Evolutionary conservation across 169 alveolate genomes (phyloP), one percentile per base, ranked within the genome.

Genomic region (Sarcocystis neurona): DNA sequence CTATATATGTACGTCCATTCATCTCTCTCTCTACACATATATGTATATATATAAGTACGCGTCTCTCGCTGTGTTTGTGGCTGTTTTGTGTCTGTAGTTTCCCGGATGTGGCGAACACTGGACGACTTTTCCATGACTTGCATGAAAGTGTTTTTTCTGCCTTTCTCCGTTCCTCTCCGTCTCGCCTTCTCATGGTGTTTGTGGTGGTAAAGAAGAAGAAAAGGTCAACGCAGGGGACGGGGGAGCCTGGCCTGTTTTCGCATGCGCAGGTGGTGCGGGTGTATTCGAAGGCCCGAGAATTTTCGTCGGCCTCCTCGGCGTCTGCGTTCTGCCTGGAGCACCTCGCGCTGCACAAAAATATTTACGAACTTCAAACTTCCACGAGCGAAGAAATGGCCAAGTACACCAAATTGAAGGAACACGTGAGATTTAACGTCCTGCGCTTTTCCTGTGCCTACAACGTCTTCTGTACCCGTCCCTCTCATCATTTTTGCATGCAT

Each of bases 291-390:
- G n/a, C 37, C 8, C 86, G 86, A 47, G 86, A 79, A 30, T 8
- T 6, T n/a, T 79, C 78, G 20, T 43, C 30, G n/a, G 92, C 93
- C 27, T 92, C 94, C 89, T 92, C 97, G 89, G 93, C 96, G 70
- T 94, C 96, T 32, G 90, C 96, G 37, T 93, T 97, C 66, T 91
- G 93, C 74, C 96, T 96, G 30, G 98, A 97, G 82, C 95, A 95
- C 90, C 90, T 97, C 87, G 94, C 97, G 60, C 94, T 97, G 39
- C 99, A 97, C 92, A 95, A 95, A 78, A 97, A 96, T 89, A 93
- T 97, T 44, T 93, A 84, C 43, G 90, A 88, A n/a, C 44, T 87
- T 68, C 80, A 82, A 41, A 85, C 90, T 0, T 87, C 91, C 37
- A 87, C 70, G 53, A 79, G 84, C 56, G 88, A 78, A 20, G 85